These are phyloP conservation scores for Aspergillus sclerotioniger DNA, from an alignment of 495 filamentous ascomycete species.

Conservation along the genomic window DNA sequence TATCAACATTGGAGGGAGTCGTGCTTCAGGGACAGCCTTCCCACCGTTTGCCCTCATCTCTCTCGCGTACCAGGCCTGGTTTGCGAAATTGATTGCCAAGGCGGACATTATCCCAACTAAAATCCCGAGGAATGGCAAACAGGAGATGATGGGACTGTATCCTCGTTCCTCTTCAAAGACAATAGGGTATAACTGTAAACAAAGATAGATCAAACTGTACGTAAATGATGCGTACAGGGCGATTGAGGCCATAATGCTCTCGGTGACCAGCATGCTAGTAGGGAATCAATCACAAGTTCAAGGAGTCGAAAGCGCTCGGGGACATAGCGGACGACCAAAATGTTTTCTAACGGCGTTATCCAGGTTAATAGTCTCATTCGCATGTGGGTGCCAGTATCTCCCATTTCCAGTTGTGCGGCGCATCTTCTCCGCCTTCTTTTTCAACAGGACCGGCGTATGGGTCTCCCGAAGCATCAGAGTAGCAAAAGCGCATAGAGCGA, in stretches of 20 bases:
- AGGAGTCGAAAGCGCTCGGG: neutral
- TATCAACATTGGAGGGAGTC: constrained; percentile 49
- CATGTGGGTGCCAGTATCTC: neutral
- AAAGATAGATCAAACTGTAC: neutral
- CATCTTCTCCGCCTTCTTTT: neutral
- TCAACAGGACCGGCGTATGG: neutral
- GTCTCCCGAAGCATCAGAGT: neutral
- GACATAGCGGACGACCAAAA: neutral
- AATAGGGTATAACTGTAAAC: neutral
- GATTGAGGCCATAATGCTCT: neutral
- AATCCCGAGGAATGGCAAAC: neutral
- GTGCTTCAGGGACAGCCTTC: constrained; percentile 49
- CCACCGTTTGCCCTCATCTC: neutral
- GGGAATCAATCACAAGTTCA: too few relatives aligned
- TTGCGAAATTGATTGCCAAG: neutral
- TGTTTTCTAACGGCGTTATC: neutral
- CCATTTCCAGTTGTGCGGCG: neutral
- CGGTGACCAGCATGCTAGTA: neutral
- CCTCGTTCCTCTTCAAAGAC: neutral
- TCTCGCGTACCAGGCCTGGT: neutral
- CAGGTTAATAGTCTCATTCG: neutral
- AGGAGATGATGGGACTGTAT: neutral
- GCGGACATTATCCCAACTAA: neutral
- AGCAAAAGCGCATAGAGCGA: neutral
- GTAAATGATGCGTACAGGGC: neutral